Percentiles rank a stretch among this genome's conserved stretches.
phyloP scores from a whole-genome alignment of 345 rosid species.

The Bruguiera sexangula region DNA sequence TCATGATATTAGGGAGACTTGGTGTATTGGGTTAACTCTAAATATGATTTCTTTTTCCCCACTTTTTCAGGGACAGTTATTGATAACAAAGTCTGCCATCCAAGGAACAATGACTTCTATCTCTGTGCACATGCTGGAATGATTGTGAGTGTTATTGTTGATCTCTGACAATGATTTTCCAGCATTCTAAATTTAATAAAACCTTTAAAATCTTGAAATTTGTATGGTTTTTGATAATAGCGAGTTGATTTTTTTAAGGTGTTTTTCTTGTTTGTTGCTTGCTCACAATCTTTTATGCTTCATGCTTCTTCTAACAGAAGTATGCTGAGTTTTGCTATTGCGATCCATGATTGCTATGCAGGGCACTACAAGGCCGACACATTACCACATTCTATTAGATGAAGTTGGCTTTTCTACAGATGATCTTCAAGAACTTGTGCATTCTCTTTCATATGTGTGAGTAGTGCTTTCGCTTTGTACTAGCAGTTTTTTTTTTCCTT shows the following conservation, averaged over 20 bases:
- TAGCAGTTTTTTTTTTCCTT: background rate
- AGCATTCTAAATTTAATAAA: background rate
- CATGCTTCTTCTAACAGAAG: background rate
- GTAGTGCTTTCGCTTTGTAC: background rate
- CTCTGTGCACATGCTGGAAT: constrained; percentile 47
- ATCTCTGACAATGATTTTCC: background rate
- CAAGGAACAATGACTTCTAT: constrained; percentile 39
- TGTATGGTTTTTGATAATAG: background rate
- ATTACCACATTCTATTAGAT: constrained; percentile 31
- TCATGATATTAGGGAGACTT: too few relatives aligned
- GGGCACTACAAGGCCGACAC: constrained; percentile 37
- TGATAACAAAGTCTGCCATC: constrained; percentile 41
- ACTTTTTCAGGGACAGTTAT: constrained; percentile 36
- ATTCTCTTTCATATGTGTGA: constrained; percentile 40
- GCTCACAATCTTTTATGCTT: background rate
- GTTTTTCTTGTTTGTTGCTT: background rate
- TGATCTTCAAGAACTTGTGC: constrained; percentile 35
- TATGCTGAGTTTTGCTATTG: background rate
- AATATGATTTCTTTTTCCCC: background rate
- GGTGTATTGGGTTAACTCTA: background rate
- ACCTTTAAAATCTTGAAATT: background rate
- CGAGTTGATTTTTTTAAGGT: background rate
- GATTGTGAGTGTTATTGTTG: constrained; percentile 34
- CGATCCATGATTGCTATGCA: background rate
- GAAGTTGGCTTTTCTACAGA: constrained; percentile 33